Evolutionary conservation across 164 flowering plant species (phyloP).

Genomic region (Aristolochia fimbriata): DNA sequence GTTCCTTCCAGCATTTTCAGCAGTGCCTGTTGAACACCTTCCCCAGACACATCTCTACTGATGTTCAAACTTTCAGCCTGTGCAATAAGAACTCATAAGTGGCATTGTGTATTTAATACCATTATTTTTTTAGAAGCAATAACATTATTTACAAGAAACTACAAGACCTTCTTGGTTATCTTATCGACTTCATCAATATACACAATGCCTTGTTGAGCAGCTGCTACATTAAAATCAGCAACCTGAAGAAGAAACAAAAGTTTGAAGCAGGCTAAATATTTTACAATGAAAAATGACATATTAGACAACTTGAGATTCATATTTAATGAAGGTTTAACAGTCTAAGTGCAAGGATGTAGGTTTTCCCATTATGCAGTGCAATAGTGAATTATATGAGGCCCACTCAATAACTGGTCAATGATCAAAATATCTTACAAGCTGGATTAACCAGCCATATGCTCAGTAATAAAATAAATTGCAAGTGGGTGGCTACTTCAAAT

Average conservation of each 20-base stretch:
- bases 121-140: too few species aligned
- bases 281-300: background rate
- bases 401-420: too few species aligned
- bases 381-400: too few species aligned
- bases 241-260: slow-evolving; percentile 28
- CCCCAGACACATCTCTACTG: slow-evolving; percentile 98
- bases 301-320: background rate
- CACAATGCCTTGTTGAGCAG: slow-evolving; percentile 98
- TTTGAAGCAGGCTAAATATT: background rate
- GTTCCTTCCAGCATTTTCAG: slow-evolving; percentile 99
- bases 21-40: slow-evolving; percentile 96
- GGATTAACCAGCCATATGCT: too few species aligned
- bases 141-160: background rate
- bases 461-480: too few species aligned
- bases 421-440: too few species aligned
- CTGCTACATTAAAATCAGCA: slow-evolving; percentile 94
- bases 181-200: slow-evolving; percentile 99
- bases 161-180: slow-evolving; percentile 84
- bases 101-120: too few species aligned
- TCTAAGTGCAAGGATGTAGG: too few species aligned
- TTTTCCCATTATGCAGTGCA: too few species aligned
- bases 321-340: too few species aligned
- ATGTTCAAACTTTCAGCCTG: slow-evolving; percentile 90
- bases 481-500: too few species aligned
- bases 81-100: slow-evolving; percentile 3